Evolutionary conservation across 164 flowering plant species (phyloP).

Genomic region (Echeveria elegans): DNA sequence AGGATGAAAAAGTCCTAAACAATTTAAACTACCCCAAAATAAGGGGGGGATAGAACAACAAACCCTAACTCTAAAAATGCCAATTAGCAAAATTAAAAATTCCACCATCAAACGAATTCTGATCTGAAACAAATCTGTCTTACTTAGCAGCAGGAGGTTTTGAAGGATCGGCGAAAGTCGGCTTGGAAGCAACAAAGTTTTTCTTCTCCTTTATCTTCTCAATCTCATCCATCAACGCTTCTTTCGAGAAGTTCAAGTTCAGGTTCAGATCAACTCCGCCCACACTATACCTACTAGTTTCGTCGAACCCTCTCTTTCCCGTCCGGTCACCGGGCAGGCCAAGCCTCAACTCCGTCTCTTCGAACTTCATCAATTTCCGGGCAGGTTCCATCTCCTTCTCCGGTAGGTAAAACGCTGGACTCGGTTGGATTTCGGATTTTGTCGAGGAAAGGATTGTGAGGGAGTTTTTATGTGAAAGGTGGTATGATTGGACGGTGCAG

Average conservation of each 20-base stretch:
- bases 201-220: slow-evolving; percentile 4
- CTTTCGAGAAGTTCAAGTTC: slow-evolving; percentile 5
- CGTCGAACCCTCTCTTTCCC: slow-evolving; percentile 11
- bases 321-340: background rate
- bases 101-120: background rate
- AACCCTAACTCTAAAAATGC: background rate
- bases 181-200: slow-evolving; percentile 13
- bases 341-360: slow-evolving; percentile 2
- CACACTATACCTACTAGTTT: no score
- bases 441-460: background rate
- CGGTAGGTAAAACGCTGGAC: background rate
- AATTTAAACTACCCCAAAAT: no score
- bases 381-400: background rate
- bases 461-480: background rate
- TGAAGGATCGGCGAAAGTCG: background rate
- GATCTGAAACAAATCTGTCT: background rate
- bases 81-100: background rate
- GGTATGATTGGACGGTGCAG: background rate
- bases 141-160: slow-evolving; percentile 36
- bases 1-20: no score
- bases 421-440: background rate
- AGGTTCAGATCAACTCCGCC: slow-evolving; percentile 9
- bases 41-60: background rate
- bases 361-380: background rate
- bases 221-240: slow-evolving; percentile 4